These are phyloP conservation scores for Cordia subcordata DNA, from an alignment of 257 asterid species.

Conservation along the genomic window DNA sequence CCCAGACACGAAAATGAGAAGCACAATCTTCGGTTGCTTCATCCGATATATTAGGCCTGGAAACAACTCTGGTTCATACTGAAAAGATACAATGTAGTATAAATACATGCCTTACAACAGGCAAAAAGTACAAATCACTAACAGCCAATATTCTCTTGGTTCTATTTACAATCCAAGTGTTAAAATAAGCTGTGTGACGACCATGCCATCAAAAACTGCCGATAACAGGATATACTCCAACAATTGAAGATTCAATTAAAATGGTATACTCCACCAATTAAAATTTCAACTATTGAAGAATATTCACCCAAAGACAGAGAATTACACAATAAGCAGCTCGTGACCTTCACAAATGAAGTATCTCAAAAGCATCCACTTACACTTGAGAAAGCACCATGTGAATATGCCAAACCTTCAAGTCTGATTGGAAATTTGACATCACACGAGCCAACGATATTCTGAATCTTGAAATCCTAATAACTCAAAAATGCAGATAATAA, in stretches of 20 bases:
- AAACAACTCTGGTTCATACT: slow-evolving; percentile 27
- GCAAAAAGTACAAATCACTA: too few species aligned
- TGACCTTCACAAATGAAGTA: background rate
- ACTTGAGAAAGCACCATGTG: slow-evolving; percentile 32
- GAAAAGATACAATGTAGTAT: slow-evolving; percentile 3
- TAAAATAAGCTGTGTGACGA: too few species aligned
- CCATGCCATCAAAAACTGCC: too few species aligned
- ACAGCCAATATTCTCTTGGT: too few species aligned
- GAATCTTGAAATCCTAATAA: slow-evolving; percentile 32
- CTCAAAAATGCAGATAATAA: background rate
- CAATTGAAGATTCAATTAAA: too few species aligned
- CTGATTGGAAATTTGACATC: slow-evolving; percentile 33
- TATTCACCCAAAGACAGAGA: too few species aligned
- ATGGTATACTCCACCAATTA: too few species aligned
- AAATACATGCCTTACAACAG: background rate
- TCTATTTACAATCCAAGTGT: too few species aligned
- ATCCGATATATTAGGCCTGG: slow-evolving; percentile 23
- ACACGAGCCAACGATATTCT: slow-evolving; percentile 35
- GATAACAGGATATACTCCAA: too few species aligned
- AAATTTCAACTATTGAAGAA: too few species aligned
- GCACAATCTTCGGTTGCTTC: slow-evolving; percentile 24
- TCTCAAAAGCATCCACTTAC: slow-evolving; percentile 14
- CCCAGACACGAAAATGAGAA: slow-evolving; percentile 24
- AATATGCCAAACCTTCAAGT: slow-evolving; percentile 32
- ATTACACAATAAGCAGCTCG: background rate